Conservation (phyloP, 352 stramenopile genomes). For the Globisporangium parvum region DNA sequence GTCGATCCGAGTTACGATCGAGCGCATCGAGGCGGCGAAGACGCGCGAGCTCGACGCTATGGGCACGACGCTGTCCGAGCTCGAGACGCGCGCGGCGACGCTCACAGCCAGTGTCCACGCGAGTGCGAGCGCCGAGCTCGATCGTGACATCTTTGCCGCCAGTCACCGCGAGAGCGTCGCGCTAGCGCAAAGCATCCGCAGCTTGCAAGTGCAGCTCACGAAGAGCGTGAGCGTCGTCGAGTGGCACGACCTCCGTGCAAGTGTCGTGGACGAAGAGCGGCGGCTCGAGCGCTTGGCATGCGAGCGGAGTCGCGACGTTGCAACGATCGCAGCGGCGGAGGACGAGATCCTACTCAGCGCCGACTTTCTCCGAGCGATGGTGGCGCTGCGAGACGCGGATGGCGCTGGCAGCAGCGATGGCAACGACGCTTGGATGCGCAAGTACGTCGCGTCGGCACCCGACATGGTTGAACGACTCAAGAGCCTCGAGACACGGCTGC, state of each 20-base stretch:
- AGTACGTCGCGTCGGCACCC: slow-evolving; percentile 45
- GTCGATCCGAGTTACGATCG: slow-evolving; percentile 38
- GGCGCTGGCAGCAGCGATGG: neutral
- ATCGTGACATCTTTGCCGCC: slow-evolving; percentile 29
- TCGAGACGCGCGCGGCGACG: slow-evolving; percentile 18
- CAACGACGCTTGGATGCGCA: slow-evolving; percentile 25
- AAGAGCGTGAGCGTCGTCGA: slow-evolving; percentile 53
- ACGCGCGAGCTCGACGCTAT: slow-evolving; percentile 33
- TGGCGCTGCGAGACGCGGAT: slow-evolving; percentile 20
- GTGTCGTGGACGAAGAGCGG: slow-evolving; percentile 37
- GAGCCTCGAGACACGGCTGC: slow-evolving; percentile 32
- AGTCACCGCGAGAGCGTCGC: slow-evolving; percentile 42
- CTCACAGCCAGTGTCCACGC: neutral
- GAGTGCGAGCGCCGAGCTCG: slow-evolving; percentile 7
- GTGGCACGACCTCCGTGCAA: slow-evolving; percentile 43
- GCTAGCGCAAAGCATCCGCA: slow-evolving; percentile 38
- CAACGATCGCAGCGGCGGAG: slow-evolving; percentile 37
- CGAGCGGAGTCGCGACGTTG: slow-evolving; percentile 27
- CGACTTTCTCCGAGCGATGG: slow-evolving; percentile 50
- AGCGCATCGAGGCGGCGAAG: slow-evolving; percentile 31
- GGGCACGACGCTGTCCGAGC: slow-evolving; percentile 24
- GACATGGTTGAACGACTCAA: slow-evolving; percentile 40
- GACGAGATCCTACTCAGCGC: slow-evolving; percentile 53
- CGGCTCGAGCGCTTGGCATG: slow-evolving; percentile 28
- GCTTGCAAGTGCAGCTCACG: slow-evolving; percentile 45